These are phyloP conservation scores for Tolypocladium guangdongense DNA, from an alignment of 2,329 filamentous ascomycete species.

Conservation along the genomic window DNA sequence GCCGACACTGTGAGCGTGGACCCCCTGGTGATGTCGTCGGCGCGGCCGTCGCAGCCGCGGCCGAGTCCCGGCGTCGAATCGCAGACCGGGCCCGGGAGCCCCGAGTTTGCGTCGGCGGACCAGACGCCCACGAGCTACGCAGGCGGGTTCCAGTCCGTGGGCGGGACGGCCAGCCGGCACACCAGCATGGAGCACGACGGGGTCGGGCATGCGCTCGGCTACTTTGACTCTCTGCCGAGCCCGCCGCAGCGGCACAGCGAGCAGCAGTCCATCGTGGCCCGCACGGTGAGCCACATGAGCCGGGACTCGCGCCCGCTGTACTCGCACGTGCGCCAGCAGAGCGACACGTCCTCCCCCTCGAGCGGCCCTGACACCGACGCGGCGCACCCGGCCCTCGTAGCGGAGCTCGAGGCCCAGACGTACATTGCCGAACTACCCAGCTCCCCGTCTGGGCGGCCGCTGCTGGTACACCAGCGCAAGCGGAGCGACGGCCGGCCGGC, in stretches of 20 bases:
- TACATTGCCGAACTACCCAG: constrained; percentile 26
- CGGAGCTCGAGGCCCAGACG: constrained; percentile 27
- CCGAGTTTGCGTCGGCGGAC: background rate
- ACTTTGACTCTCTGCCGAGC: background rate
- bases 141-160: background rate
- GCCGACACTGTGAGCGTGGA: constrained; percentile 31
- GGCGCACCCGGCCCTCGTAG: constrained; percentile 11
- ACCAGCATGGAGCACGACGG: background rate
- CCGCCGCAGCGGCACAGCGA: background rate
- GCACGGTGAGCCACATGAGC: constrained; percentile 17
- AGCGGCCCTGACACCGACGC: constrained; percentile 9
- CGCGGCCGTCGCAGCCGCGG: constrained; percentile 2
- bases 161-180: background rate
- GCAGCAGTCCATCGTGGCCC: constrained; percentile 6
- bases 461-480: constrained; percentile 14
- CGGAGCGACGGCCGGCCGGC: constrained; percentile 13
- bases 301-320: constrained; percentile 26
- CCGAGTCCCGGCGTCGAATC: background rate
- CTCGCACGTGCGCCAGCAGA: constrained; percentile 28
- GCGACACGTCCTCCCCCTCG: constrained; percentile 32
- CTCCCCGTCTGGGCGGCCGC: constrained; percentile 12
- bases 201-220: background rate
- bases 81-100: background rate
- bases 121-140: background rate
- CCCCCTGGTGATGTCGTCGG: constrained; percentile 23